Conservation (phyloP, 768 basidiomycete genomes). For the Tulasnella sp. region DNA sequence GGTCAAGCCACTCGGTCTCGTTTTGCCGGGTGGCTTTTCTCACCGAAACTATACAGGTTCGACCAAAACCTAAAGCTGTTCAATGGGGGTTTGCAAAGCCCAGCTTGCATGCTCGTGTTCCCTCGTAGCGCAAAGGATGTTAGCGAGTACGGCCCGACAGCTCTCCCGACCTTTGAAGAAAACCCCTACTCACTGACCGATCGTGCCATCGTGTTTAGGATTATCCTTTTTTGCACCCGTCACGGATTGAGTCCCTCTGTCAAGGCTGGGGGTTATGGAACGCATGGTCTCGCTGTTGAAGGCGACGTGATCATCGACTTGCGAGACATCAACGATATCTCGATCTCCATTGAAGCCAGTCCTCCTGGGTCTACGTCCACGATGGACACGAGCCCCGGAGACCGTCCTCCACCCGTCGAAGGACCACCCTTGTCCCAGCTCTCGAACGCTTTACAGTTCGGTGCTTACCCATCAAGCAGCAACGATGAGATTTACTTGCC, state of each 20-base stretch:
- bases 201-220: conserved; percentile 47
- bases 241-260: conserved; percentile 74
- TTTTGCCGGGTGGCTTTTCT: not conserved
- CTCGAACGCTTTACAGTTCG: conserved; percentile 50
- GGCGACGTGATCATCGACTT: conserved; percentile 88
- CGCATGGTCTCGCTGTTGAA: conserved; percentile 84
- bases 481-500: conserved; percentile 5
- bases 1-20: not conserved
- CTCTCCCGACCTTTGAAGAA: not conserved
- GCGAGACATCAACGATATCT: conserved; percentile 65
- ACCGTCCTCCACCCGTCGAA: conserved; percentile 44
- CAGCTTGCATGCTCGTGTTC: conserved; percentile 65
- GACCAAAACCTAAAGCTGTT: conserved; percentile 52
- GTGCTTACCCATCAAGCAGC: conserved; percentile 6
- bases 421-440: conserved; percentile 37
- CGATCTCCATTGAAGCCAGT: conserved; percentile 56
- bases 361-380: conserved; percentile 39
- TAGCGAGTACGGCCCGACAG: conserved; percentile 61
- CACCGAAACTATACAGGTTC: conserved; percentile 40
- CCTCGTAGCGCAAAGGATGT: conserved; percentile 82
- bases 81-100: conserved; percentile 72
- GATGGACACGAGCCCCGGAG: conserved; percentile 48
- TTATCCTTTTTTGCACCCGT: conserved; percentile 72
- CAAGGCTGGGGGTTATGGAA: conserved; percentile 90
- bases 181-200: conserved; percentile 1